phyloP scores from a whole-genome alignment of 2,329 filamentous ascomycete genomes.

The Xylaria sp. region DNA sequence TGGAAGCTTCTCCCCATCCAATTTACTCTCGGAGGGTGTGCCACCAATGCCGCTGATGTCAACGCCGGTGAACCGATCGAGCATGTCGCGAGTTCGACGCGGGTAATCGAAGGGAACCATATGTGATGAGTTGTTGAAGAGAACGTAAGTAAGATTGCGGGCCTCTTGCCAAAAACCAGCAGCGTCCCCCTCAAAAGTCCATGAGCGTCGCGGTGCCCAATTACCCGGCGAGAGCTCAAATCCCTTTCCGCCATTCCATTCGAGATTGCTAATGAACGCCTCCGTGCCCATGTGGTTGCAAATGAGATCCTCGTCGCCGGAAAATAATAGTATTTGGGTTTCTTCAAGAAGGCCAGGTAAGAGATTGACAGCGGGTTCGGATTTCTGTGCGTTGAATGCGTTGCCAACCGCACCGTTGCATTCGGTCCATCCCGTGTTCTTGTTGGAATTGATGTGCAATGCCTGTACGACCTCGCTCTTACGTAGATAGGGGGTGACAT shows the following conservation, averaged over 20 bases:
- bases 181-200: conserved; percentile 89
- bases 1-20: conserved; percentile 86
- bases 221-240: conserved; percentile 89
- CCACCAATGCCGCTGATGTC: conserved; percentile 91
- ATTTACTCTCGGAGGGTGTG: conserved; percentile 77
- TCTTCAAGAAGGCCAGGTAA: conserved; percentile 82
- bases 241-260: conserved; percentile 90
- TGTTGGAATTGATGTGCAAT: conserved; percentile 83
- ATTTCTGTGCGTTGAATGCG: conserved; percentile 76
- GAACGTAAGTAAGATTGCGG: conserved; percentile 92
- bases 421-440: conserved; percentile 89
- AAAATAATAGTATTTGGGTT: conserved; percentile 86
- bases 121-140: conserved; percentile 95
- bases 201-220: conserved; percentile 90
- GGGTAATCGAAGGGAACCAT: conserved; percentile 98
- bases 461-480: conserved; percentile 81
- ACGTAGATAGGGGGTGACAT: conserved; percentile 85
- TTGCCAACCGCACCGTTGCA: conserved; percentile 82
- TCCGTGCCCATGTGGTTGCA: conserved; percentile 98
- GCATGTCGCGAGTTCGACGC: conserved; percentile 89
- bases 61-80: conserved; percentile 94
- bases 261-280: conserved; percentile 85
- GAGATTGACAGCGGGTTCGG: conserved; percentile 76
- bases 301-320: conserved; percentile 91
- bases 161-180: conserved; percentile 95